These are phyloP conservation scores for Omphalea diandra DNA, from an alignment of 441 rosid genomes.

Conservation along the genomic window DNA sequence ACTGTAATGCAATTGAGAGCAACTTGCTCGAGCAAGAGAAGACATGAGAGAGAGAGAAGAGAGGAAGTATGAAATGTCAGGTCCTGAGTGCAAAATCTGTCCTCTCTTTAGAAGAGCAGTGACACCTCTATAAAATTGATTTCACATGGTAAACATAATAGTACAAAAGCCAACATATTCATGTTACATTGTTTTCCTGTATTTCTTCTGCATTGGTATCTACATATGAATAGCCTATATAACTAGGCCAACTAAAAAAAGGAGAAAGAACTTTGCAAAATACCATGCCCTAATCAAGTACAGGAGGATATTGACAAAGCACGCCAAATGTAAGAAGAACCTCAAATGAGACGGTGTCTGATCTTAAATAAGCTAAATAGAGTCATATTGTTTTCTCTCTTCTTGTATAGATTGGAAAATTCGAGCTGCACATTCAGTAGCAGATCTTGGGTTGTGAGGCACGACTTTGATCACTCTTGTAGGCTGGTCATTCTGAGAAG, in stretches of 20 bases:
- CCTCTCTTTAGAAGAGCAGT: neutral
- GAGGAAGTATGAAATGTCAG: too few species aligned
- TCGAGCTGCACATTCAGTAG: constrained; percentile 78
- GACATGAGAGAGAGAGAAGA: too few species aligned
- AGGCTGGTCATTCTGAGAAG: constrained; percentile 29
- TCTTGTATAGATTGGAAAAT: constrained; percentile 84
- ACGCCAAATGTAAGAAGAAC: constrained; percentile 3
- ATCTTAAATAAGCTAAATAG: constrained; percentile 25
- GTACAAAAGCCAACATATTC: neutral
- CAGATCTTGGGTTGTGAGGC: constrained; percentile 73
- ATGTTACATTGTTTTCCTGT: constrained; percentile 13
- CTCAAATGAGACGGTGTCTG: neutral
- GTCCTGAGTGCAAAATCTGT: neutral
- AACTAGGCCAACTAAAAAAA: neutral
- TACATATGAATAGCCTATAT: constrained; percentile 9
- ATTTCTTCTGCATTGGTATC: constrained; percentile 9
- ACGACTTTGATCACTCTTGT: constrained; percentile 72
- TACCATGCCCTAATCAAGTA: neutral
- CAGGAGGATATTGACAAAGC: constrained; percentile 7
- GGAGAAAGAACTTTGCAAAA: neutral
- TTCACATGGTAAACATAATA: neutral
- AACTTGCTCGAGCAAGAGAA: too few species aligned
- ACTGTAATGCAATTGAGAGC: too few species aligned
- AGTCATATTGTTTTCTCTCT: constrained; percentile 56
- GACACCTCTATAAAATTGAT: constrained; percentile 3